Conservation (phyloP, 768 basidiomycete genomes). For the Mycena vitilis region DNA sequence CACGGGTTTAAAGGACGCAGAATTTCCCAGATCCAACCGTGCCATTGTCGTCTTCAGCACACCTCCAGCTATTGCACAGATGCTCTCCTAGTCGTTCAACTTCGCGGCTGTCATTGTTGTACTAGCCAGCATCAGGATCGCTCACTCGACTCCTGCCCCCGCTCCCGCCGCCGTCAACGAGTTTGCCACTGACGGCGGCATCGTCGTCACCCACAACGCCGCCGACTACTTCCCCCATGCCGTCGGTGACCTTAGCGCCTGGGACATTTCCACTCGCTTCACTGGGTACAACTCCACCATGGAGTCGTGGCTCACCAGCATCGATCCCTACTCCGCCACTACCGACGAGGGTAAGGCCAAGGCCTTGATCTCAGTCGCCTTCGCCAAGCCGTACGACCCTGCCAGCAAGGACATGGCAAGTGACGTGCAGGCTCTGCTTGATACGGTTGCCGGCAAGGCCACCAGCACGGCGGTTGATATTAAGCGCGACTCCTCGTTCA, state of each 20-base stretch:
- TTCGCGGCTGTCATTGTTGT: conserved; percentile 16
- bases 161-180: conserved; percentile 8
- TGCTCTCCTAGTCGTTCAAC: conserved; percentile 20
- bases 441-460: conserved; percentile 17
- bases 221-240: conserved; percentile 20
- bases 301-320: conserved; percentile 23
- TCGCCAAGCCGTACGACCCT: conserved; percentile 20
- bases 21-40: conserved; percentile 16
- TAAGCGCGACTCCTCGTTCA: conserved; percentile 15
- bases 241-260: conserved; percentile 17
- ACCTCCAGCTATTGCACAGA: conserved; percentile 13
- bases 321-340: conserved; percentile 18
- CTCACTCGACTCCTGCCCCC: conserved; percentile 16
- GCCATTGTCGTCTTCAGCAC: conserved; percentile 17
- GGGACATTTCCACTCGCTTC: conserved; percentile 21
- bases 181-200: conserved; percentile 23
- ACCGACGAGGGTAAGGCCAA: conserved; percentile 18
- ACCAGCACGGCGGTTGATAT: conserved; percentile 17
- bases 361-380: conserved; percentile 18
- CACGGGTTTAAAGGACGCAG: background rate
- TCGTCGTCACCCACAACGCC: conserved; percentile 17
- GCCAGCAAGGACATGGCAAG: conserved; percentile 7
- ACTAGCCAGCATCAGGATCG: conserved; percentile 20
- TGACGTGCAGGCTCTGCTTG: conserved; percentile 18
- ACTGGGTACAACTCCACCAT: conserved; percentile 23